These are phyloP conservation scores for Neopestalotiopsis rosae DNA, from an alignment of 2,329 filamentous ascomycete species.

Conservation along the genomic window DNA sequence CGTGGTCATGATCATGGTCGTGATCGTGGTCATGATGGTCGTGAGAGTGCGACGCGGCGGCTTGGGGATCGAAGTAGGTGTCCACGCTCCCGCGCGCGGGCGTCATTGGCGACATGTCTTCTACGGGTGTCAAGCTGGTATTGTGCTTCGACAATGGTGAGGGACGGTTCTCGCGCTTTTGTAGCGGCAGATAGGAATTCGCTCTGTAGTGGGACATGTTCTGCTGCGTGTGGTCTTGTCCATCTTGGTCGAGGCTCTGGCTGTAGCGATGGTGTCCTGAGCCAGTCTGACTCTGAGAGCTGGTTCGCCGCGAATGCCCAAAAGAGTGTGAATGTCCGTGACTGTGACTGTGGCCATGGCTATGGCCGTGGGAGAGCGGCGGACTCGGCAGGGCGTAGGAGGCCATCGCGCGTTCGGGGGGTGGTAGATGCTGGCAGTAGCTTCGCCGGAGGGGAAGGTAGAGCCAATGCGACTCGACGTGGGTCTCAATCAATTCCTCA, in stretches of 20 bases:
- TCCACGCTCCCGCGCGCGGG: constrained; percentile 9
- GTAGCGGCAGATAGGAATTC: constrained; percentile 39
- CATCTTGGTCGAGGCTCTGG: constrained; percentile 32
- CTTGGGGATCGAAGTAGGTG: constrained; percentile 26
- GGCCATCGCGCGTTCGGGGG: constrained; percentile 43
- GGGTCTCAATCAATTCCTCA: constrained; percentile 9
- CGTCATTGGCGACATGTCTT: constrained; percentile 22
- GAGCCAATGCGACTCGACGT: constrained; percentile 15
- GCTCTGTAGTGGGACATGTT: constrained; percentile 37
- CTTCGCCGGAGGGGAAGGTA: not conserved
- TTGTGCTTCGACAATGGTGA: constrained; percentile 37
- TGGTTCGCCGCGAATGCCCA: constrained; percentile 40
- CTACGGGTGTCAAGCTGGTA: constrained; percentile 28
- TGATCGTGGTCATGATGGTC: constrained; percentile 33
- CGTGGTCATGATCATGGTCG: constrained; percentile 32
- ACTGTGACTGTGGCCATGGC: constrained; percentile 38
- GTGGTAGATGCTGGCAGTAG: not conserved
- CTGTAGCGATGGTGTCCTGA: constrained; percentile 37
- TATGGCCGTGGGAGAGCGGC: constrained; percentile 53
- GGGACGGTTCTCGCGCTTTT: constrained; percentile 39
- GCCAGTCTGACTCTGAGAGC: constrained; percentile 33
- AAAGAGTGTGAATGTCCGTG: constrained; percentile 43
- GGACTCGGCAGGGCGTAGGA: constrained; percentile 60
- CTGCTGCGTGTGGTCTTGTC: constrained; percentile 20
- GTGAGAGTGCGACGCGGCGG: not conserved